Conservation (phyloP, 1,284 basidiomycete species). For the Ustilago trichophora region DNA sequence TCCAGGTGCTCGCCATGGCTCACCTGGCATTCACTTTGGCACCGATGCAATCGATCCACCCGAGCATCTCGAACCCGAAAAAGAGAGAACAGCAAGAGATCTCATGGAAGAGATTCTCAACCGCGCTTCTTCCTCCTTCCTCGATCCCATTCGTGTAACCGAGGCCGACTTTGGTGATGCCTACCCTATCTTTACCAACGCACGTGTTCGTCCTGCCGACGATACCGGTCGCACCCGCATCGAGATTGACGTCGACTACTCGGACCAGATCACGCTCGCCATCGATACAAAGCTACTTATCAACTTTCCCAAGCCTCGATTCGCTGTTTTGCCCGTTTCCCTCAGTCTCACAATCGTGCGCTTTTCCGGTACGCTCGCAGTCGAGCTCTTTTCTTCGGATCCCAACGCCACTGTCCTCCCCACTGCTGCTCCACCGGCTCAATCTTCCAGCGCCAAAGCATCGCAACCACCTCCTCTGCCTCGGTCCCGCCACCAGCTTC, state of each 20-base stretch:
- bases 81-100: constrained; percentile 45
- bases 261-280: constrained; percentile 70
- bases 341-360: constrained; percentile 71
- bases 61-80: constrained; percentile 26
- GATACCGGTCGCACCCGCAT: constrained; percentile 70
- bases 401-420: constrained; percentile 27
- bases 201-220: constrained; percentile 71
- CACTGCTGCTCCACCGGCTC: constrained; percentile 3
- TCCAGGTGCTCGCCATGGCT: not conserved
- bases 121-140: constrained; percentile 33
- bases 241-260: constrained; percentile 72
- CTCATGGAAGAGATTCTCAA: constrained; percentile 64
- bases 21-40: constrained; percentile 11
- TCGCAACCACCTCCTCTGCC: constrained; percentile 20
- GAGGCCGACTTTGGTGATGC: constrained; percentile 70
- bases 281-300: constrained; percentile 72
- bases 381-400: constrained; percentile 30
- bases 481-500: constrained; percentile 67
- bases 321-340: constrained; percentile 71
- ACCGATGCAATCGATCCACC: not conserved
- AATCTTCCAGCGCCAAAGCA: constrained; percentile 66
- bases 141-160: constrained; percentile 71
- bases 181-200: constrained; percentile 70
- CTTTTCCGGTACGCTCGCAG: constrained; percentile 70
- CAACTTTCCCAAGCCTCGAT: constrained; percentile 71